A percentile compares a stretch with the other conserved stretches of the same genome.
phyloP scores from a whole-genome alignment of 371 early-diverging fungal species.

The Polyrhizophydium stewartii region DNA sequence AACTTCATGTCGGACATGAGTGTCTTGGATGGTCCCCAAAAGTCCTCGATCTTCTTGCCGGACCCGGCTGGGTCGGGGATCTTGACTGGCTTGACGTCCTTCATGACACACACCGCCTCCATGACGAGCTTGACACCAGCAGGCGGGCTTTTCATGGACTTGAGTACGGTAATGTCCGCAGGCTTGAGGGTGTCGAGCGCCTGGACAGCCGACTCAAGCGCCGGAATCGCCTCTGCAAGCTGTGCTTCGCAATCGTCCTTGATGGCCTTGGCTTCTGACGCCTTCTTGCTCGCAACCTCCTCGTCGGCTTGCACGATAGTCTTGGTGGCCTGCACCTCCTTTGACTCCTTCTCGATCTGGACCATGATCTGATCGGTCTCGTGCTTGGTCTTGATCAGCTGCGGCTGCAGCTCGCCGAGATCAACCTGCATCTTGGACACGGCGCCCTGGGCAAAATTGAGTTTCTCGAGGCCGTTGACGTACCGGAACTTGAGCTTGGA shows the following conservation, averaged over 20 bases:
- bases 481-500: conserved; percentile 39
- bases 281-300: conserved; percentile 46
- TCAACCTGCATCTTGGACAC: conserved; percentile 54
- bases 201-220: conserved; percentile 41
- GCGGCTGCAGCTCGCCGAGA: conserved; percentile 46
- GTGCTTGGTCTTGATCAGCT: conserved; percentile 42
- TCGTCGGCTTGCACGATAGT: conserved; percentile 47
- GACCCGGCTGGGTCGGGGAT: conserved; percentile 46
- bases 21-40: conserved; percentile 46
- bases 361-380: conserved; percentile 49
- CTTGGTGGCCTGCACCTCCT: conserved; percentile 39
- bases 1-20: conserved; percentile 48
- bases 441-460: conserved; percentile 43
- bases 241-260: conserved; percentile 52
- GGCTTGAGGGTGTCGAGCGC: conserved; percentile 54
- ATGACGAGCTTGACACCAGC: conserved; percentile 51
- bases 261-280: conserved; percentile 40
- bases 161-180: conserved; percentile 46
- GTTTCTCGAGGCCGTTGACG: conserved; percentile 47
- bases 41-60: conserved; percentile 52
- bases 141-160: conserved; percentile 54
- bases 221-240: conserved; percentile 50
- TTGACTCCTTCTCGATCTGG: conserved; percentile 47
- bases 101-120: conserved; percentile 54
- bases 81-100: conserved; percentile 52